Base-by-base conservation (phyloP, 2,329 filamentous ascomycete genomes). In the Sordariomycetes sp. region DNA sequence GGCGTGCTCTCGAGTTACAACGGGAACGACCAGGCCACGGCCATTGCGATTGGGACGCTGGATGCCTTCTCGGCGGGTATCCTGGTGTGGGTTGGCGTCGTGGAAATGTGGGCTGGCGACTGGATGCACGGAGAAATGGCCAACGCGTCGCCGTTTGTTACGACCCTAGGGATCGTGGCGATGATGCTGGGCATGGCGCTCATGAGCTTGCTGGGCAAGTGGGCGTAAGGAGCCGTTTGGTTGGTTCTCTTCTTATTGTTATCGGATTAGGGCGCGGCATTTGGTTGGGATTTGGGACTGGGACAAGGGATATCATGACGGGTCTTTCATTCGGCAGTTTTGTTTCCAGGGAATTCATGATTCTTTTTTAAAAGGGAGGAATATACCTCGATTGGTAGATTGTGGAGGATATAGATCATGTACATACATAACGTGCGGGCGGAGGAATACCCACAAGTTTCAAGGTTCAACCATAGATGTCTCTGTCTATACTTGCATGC, bases 71-170 rank as follows among this genome's bases (percentile, higher is more conserved):
- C 83, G 1, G 87, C 88, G 0, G 88, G 88, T 32, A 89, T 93
- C 52, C 75, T 92, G 35, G 73, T 88, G n/a, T 92, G 88, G 87
- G 87, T 91, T 1, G 86, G 87, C 1, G 71, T 91, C 1, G 87
- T 91, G 0, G 88, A 91, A 72, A 90, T 92, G 87, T 86, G 85
- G 82, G 86, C 86, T 2, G 75, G 80, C 48, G 88, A 92, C 66
- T 92, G 88, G 88, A 79, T 82, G 64, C 74, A 74, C 1, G 80
- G 79, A 20, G 81, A 87, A 65, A 69, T 88, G 68, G 69, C 78
- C 18, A 70, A 79, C 34, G 78, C 84, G 0, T 68, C 77, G 0
- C 43, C 76, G 1, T 32, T 74, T 0, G 78, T 76, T 59, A 82
- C 82, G 0, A 40, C 67, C 1, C 68, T 79, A 10, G 85, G 78